These are phyloP conservation scores for Pseudogymnoascus sp. DNA, from an alignment of 2,329 filamentous ascomycete genomes.

Conservation along the genomic window DNA sequence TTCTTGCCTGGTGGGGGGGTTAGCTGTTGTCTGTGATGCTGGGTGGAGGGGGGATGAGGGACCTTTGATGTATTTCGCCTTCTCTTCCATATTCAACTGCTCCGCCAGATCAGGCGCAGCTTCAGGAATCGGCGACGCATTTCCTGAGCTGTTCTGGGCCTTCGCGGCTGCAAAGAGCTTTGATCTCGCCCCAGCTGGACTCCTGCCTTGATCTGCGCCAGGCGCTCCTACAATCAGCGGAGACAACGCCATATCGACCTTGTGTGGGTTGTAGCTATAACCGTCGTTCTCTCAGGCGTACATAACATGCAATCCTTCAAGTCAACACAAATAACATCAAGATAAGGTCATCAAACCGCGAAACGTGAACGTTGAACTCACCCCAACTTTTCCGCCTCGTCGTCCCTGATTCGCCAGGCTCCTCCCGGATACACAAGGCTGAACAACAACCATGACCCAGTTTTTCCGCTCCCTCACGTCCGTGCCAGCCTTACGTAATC, in stretches of 20 bases:
- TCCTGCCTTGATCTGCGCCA: not conserved
- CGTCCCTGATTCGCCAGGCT: not conserved
- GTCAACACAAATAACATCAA: not conserved
- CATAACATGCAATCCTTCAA: not conserved
- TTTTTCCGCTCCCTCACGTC: not conserved
- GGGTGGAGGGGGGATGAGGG: conserved; percentile 9
- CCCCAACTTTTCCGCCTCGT: not conserved
- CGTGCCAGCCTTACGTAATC: not conserved
- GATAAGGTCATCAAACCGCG: not conserved
- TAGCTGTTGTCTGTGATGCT: conserved; percentile 9
- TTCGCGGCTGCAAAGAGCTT: not conserved
- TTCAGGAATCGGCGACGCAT: not conserved
- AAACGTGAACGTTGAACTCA: not conserved
- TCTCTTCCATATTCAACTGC: conserved; percentile 73
- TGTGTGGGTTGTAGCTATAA: not conserved
- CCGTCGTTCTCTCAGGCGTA: not conserved
- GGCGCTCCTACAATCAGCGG: not conserved
- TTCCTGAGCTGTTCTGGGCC: not conserved
- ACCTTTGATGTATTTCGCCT: conserved; percentile 87
- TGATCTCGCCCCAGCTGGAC: not conserved
- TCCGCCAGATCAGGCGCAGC: conserved; percentile 55
- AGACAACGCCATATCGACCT: not conserved
- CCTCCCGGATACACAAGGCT: not conserved
- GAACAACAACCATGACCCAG: not conserved
- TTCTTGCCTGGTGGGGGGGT: conserved; percentile 57